phyloP scores from a whole-genome alignment of 192 early-diverging fungal genomes.

The Piromyces sp. region DNA sequence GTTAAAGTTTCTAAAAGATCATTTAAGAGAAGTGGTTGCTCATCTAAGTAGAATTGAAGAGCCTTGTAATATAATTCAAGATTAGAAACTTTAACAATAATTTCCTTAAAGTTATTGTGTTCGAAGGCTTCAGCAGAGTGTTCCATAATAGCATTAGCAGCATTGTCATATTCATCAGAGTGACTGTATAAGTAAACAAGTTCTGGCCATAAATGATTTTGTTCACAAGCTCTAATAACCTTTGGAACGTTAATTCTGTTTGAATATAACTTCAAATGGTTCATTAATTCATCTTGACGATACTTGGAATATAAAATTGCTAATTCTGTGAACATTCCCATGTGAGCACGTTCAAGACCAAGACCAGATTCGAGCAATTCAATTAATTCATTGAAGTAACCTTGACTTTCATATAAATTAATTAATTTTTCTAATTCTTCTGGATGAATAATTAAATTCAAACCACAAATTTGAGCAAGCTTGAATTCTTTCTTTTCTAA shows the following conservation, averaged over 20 bases:
- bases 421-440: conserved; percentile 88
- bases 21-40: conserved; percentile 86
- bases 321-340: conserved; percentile 99
- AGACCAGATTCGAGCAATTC: conserved; percentile 79
- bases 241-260: conserved; percentile 98
- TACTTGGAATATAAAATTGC: conserved; percentile 96
- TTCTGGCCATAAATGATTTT: conserved; percentile 88
- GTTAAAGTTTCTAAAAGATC: conserved; percentile 79
- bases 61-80: conserved; percentile 97
- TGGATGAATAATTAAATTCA: conserved; percentile 89
- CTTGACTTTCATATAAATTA: conserved; percentile 68
- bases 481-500: conserved; percentile 89
- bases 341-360: conserved; percentile 93
- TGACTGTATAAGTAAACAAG: conserved; percentile 96
- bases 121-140: conserved; percentile 94
- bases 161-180: conserved; percentile 98
- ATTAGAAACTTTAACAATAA: conserved; percentile 92
- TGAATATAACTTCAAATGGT: conserved; percentile 93
- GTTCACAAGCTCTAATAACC: conserved; percentile 87
- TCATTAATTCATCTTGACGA: conserved; percentile 84
- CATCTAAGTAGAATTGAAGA: conserved; percentile 84
- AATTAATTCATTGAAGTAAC: conserved; percentile 84
- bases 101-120: conserved; percentile 89
- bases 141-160: conserved; percentile 83
- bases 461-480: conserved; percentile 92